phyloP scores from a whole-genome alignment of 2,329 filamentous ascomycete genomes.

The Alternaria brassicicola region DNA sequence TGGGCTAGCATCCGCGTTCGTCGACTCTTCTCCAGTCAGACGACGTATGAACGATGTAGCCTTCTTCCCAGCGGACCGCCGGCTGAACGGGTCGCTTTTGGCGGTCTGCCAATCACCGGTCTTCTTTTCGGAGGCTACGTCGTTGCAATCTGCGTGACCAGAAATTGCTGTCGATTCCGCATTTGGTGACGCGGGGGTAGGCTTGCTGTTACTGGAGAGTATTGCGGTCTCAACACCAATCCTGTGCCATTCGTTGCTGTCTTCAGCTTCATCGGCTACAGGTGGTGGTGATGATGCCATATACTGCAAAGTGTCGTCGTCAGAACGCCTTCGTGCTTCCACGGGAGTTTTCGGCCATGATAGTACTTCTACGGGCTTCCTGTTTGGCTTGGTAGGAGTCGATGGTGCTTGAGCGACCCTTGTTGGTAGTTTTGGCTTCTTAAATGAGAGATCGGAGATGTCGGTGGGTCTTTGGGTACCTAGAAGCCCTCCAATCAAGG shows the following conservation, averaged over 20 bases:
- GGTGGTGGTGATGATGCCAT: conserved; percentile 26
- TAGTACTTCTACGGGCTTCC: conserved; percentile 3
- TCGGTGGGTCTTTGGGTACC: conserved; percentile 12
- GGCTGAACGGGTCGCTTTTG: conserved; percentile 37
- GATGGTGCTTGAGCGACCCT: conserved; percentile 16
- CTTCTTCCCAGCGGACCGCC: conserved; percentile 13
- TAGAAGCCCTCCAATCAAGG: conserved; percentile 22
- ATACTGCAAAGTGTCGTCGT: conserved; percentile 1
- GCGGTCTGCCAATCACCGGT: conserved; percentile 36
- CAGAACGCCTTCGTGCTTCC: background rate
- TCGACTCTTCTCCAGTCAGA: conserved; percentile 27
- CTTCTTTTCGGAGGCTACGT: conserved; percentile 39
- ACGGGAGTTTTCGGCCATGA: conserved; percentile 13
- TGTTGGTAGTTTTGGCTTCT: conserved; percentile 21
- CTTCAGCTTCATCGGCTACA: conserved; percentile 1
- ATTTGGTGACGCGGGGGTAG: conserved; percentile 49
- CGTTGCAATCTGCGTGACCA: conserved; percentile 36
- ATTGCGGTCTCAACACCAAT: conserved; percentile 23
- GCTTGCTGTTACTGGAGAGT: conserved; percentile 53
- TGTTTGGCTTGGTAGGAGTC: conserved; percentile 20
- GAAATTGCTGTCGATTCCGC: conserved; percentile 51
- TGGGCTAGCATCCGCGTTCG: background rate
- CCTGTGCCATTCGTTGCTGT: conserved; percentile 1
- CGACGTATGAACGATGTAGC: conserved; percentile 34
- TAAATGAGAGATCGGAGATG: conserved; percentile 15